A percentile compares a stretch with the other conserved stretches of the same genome.
Conservation (phyloP, 371 early-diverging fungal species). For the Spraguea lophii region DNA sequence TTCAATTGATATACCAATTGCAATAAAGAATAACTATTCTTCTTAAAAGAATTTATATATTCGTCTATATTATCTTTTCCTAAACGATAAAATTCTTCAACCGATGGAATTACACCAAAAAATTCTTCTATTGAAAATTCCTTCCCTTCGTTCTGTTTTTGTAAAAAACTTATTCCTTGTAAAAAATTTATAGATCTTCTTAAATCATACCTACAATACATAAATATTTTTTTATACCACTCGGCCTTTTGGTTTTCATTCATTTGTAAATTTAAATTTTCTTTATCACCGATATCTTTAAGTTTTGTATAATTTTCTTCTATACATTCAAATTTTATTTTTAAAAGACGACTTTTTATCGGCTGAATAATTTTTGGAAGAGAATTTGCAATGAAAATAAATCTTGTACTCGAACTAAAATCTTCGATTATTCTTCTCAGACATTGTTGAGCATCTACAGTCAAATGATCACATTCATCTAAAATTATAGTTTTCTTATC, state of each 20-base stretch:
- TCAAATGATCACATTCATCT: slow-evolving; percentile 98
- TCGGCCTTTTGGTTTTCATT: not conserved
- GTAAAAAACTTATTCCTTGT: slow-evolving; percentile 32
- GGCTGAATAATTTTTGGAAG: slow-evolving; percentile 49
- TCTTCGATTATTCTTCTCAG: slow-evolving; percentile 92
- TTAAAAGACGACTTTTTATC: slow-evolving; percentile 38
- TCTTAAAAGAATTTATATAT: slow-evolving; percentile 16
- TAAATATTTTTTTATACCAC: slow-evolving; percentile 20
- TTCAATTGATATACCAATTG: slow-evolving; percentile 26
- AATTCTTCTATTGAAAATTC: slow-evolving; percentile 25
- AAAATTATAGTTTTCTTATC: slow-evolving; percentile 84
- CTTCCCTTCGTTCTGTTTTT: not conserved
- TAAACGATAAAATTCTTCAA: too few species aligned
- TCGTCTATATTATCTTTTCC: too few species aligned
- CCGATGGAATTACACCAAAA: slow-evolving; percentile 34
- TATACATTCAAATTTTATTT: slow-evolving; percentile 23
- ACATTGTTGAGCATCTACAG: slow-evolving; percentile 84
- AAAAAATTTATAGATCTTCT: slow-evolving; percentile 38
- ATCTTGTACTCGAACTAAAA: slow-evolving; percentile 73
- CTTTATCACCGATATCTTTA: slow-evolving; percentile 24
- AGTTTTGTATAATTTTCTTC: slow-evolving; percentile 7
- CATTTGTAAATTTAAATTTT: slow-evolving; percentile 14
- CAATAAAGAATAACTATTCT: slow-evolving; percentile 28
- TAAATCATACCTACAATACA: slow-evolving; percentile 32
- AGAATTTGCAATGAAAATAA: slow-evolving; percentile 92